Percentiles rank a stretch among this genome's conserved stretches.
Evolutionary conservation across 2,329 filamentous ascomycete genomes (phyloP).

Genomic region (Colletotrichum sp.): DNA sequence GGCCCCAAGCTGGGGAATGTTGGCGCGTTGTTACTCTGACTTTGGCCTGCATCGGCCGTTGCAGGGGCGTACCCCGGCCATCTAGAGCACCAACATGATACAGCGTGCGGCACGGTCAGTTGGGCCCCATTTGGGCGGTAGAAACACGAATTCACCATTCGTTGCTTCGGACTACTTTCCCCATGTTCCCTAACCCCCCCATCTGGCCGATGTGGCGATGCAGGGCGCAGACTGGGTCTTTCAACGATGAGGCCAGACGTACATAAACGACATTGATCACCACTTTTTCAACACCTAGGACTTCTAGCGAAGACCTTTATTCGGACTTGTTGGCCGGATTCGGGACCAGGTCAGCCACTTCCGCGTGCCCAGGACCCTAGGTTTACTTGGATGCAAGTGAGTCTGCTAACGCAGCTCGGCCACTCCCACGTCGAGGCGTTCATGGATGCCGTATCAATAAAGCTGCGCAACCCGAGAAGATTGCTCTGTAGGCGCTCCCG

Average conservation of each 20-base stretch:
- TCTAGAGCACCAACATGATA: not conserved
- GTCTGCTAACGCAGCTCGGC: not conserved
- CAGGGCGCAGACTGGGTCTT: not conserved
- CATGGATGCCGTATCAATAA: not conserved
- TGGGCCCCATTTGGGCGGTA: not conserved
- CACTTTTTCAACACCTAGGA: not conserved
- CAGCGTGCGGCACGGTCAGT: not conserved
- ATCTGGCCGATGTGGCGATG: not conserved
- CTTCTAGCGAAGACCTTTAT: not conserved
- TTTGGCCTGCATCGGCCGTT: not conserved
- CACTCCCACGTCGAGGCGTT: not conserved
- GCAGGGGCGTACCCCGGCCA: not conserved
- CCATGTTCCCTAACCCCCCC: not conserved
- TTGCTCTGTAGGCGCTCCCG: not conserved
- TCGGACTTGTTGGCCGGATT: not conserved
- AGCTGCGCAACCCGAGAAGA: not conserved
- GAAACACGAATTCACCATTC: not conserved
- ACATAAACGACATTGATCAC: not conserved
- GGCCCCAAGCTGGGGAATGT: not conserved
- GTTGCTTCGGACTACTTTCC: not conserved
- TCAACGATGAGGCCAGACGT: not conserved
- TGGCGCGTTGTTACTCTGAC: not conserved
- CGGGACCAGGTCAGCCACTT: not conserved
- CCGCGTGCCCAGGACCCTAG: accelerated
- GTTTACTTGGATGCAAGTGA: not conserved